These are phyloP conservation scores for Alternaria rosae DNA, from an alignment of 2,329 filamentous ascomycete species.

Conservation along the genomic window DNA sequence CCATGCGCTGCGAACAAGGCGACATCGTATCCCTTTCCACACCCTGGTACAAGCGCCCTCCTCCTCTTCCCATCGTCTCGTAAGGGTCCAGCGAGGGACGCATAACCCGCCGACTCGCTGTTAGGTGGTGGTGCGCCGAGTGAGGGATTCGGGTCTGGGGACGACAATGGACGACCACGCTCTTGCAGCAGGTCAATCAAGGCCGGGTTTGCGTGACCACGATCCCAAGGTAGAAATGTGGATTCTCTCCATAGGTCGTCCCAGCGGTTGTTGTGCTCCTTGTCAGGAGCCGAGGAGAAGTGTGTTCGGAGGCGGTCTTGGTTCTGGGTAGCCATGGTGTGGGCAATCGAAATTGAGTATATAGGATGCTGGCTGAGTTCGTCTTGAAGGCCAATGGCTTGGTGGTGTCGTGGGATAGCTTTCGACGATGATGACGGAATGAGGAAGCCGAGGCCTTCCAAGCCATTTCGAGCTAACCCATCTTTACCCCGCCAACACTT, in stretches of 20 bases:
- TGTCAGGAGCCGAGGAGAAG: conserved; percentile 53
- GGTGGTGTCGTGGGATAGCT: background rate
- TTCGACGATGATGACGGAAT: background rate
- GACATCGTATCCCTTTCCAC: conserved; percentile 83
- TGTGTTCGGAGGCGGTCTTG: conserved; percentile 51
- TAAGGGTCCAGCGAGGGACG: conserved; percentile 22
- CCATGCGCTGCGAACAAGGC: conserved; percentile 76
- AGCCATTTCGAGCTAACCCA: background rate
- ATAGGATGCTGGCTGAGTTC: background rate
- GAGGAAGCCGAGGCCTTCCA: background rate
- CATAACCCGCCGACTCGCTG: conserved; percentile 7
- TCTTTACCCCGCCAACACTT: conserved; percentile 2
- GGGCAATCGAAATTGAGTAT: background rate
- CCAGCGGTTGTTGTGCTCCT: conserved; percentile 44
- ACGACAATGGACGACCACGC: conserved; percentile 17
- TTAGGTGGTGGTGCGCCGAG: conserved; percentile 23
- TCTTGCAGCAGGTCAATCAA: conserved; percentile 60
- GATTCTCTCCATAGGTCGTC: conserved; percentile 16
- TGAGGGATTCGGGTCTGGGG: conserved; percentile 25
- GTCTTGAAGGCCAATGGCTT: background rate
- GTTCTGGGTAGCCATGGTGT: conserved; percentile 35
- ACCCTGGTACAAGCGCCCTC: conserved; percentile 78
- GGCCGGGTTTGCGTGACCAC: conserved; percentile 65
- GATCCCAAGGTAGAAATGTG: conserved; percentile 65
- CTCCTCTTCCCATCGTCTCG: conserved; percentile 49